Evolutionary conservation across 2,329 filamentous ascomycete species (phyloP).

Genomic region (Verticillium alfalfae): DNA sequence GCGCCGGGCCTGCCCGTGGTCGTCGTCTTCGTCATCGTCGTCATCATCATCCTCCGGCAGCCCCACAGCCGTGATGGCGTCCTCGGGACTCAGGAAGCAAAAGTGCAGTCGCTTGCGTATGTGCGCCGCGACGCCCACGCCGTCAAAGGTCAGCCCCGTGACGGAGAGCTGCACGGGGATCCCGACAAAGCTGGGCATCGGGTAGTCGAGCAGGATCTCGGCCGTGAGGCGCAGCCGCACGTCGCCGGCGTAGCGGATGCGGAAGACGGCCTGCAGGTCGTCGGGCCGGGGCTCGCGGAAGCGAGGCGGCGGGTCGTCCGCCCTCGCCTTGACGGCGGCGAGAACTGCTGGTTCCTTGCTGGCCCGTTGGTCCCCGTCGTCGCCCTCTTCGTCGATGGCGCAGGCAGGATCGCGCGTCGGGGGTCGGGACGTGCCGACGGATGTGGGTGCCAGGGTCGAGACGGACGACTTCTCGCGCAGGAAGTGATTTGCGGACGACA

Average conservation of each 20-base stretch:
- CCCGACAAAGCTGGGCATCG: slow-evolving; percentile 96
- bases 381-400: slow-evolving; percentile 31
- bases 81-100: slow-evolving; percentile 89
- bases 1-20: slow-evolving; percentile 5
- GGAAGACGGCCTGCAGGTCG: slow-evolving; percentile 88
- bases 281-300: slow-evolving; percentile 72
- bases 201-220: slow-evolving; percentile 94
- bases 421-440: slow-evolving; percentile 46
- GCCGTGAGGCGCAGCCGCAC: slow-evolving; percentile 85
- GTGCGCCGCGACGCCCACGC: slow-evolving; percentile 85
- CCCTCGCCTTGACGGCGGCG: background rate
- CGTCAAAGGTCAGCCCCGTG: slow-evolving; percentile 91
- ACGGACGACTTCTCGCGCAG: slow-evolving; percentile 57
- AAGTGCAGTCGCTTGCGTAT: slow-evolving; percentile 88
- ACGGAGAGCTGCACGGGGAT: slow-evolving; percentile 93
- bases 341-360: background rate
- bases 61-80: slow-evolving; percentile 68
- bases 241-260: slow-evolving; percentile 84
- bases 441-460: slow-evolving; percentile 54
- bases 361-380: slow-evolving; percentile 15
- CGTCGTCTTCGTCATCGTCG: slow-evolving; percentile 16
- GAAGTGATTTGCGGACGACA: background rate
- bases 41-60: slow-evolving; percentile 31
- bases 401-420: slow-evolving; percentile 47
- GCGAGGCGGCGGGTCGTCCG: slow-evolving; percentile 30